These are phyloP conservation scores for Hyparrhenia diplandra DNA, from an alignment of 176 grass and related monocot species.

Conservation along the genomic window DNA sequence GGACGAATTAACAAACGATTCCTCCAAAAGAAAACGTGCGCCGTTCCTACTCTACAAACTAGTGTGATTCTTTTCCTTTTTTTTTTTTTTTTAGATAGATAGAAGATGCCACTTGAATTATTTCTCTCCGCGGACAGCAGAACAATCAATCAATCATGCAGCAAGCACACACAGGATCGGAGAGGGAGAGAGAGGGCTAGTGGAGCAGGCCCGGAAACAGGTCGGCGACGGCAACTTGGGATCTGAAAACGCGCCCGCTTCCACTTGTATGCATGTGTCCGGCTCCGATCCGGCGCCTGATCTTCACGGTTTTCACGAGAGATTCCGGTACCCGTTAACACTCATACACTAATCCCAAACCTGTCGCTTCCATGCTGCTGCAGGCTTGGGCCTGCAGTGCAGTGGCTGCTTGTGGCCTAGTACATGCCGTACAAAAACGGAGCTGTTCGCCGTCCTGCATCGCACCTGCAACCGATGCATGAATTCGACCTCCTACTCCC, in stretches of 20 bases:
- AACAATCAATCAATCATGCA: too few relatives aligned
- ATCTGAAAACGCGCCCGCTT: neutral
- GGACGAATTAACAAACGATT: neutral
- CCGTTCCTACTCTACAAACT: neutral
- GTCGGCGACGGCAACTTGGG: conserved; percentile 18
- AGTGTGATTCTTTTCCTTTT: neutral
- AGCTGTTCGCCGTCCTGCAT: neutral
- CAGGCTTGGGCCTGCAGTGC: neutral
- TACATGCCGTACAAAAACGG: conserved; percentile 1
- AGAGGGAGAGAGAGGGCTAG: too few relatives aligned
- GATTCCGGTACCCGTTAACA: neutral
- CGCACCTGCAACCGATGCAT: neutral
- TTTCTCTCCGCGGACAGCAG: neutral
- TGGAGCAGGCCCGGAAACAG: neutral
- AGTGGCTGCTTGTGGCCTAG: too few relatives aligned
- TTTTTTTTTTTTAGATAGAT: neutral
- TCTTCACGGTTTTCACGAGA: conserved; percentile 18
- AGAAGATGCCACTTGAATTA: neutral
- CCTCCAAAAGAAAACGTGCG: neutral
- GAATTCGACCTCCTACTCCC: neutral
- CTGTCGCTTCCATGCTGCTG: neutral
- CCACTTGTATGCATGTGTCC: neutral
- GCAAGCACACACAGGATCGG: too few relatives aligned
- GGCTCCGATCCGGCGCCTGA: neutral
- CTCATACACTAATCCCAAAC: neutral